Conservation (phyloP, 371 early-diverging fungal species). For the Syncephalastrum monosporum region DNA sequence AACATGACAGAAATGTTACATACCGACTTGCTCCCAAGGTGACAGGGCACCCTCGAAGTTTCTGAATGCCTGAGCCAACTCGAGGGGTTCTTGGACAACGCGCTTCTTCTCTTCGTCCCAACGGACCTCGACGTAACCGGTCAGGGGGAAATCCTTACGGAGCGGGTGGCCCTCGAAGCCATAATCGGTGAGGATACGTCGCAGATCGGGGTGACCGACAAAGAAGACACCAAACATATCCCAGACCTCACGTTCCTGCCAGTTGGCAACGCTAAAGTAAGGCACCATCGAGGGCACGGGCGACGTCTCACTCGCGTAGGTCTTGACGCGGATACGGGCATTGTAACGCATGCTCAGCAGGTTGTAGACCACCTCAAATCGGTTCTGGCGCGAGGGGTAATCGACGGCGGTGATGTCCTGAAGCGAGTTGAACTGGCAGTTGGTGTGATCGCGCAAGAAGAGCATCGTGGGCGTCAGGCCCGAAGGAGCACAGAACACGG, state of each 20-base stretch:
- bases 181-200: slow-evolving; percentile 97
- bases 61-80: slow-evolving; percentile 96
- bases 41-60: slow-evolving; percentile 86
- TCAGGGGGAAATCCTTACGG: slow-evolving; percentile 97
- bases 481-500: slow-evolving; percentile 87
- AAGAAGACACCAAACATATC: slow-evolving; percentile 99
- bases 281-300: slow-evolving; percentile 85
- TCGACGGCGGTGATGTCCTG: slow-evolving; percentile 90
- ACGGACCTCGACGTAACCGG: slow-evolving; percentile 93
- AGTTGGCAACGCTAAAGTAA: slow-evolving; percentile 87
- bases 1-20: slow-evolving; percentile 1
- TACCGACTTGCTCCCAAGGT: slow-evolving; percentile 88
- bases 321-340: slow-evolving; percentile 96
- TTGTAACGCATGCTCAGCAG: slow-evolving; percentile 86
- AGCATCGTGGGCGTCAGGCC: slow-evolving; percentile 75
- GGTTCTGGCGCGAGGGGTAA: slow-evolving; percentile 86
- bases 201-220: slow-evolving; percentile 92
- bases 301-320: slow-evolving; percentile 88
- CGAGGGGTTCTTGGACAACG: slow-evolving; percentile 93
- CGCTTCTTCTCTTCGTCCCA: slow-evolving; percentile 98
- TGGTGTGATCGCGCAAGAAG: slow-evolving; percentile 94
- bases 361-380: slow-evolving; percentile 97
- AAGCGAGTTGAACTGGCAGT: slow-evolving; percentile 89
- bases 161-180: slow-evolving; percentile 98
- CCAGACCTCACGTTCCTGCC: slow-evolving; percentile 98